Conservation (phyloP, 768 basidiomycete species). For the Lactifluus piperatus region DNA sequence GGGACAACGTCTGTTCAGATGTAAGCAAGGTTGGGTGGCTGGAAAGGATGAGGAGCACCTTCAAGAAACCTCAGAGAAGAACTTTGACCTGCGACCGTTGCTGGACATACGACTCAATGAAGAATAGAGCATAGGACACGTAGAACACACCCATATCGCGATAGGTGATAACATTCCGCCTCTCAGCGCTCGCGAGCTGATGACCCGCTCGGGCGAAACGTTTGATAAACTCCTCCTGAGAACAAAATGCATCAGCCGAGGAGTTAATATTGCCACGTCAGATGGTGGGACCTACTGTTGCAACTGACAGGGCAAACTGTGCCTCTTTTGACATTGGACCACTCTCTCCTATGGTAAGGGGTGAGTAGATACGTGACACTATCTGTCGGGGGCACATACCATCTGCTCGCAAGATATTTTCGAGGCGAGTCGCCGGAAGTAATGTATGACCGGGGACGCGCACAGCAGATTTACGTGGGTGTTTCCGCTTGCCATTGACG, state of each 20-base stretch:
- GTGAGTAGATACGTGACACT: not conserved
- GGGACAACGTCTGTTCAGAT: slow-evolving; percentile 14
- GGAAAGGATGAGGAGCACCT: slow-evolving; percentile 4
- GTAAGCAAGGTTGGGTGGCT: not conserved
- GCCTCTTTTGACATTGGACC: slow-evolving; percentile 22
- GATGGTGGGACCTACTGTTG: slow-evolving; percentile 12
- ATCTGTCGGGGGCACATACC: slow-evolving; percentile 7
- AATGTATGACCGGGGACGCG: slow-evolving; percentile 19
- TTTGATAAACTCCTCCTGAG: slow-evolving; percentile 21
- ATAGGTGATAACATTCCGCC: slow-evolving; percentile 15
- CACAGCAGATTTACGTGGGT: slow-evolving; percentile 16
- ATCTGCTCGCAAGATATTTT: slow-evolving; percentile 20
- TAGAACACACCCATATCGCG: slow-evolving; percentile 19
- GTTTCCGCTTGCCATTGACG: slow-evolving; percentile 13
- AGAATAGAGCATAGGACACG: not conserved
- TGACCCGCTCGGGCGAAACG: slow-evolving; percentile 17
- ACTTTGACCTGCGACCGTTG: slow-evolving; percentile 3
- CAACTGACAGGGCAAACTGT: slow-evolving; percentile 17
- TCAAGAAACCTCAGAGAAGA: slow-evolving; percentile 15
- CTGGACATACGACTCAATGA: not conserved
- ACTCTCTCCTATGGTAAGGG: slow-evolving; percentile 10
- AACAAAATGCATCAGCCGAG: not conserved
- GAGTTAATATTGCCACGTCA: slow-evolving; percentile 5
- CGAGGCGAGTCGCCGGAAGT: slow-evolving; percentile 15
- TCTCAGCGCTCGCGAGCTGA: slow-evolving; percentile 6